phyloP scores from a whole-genome alignment of 2,329 filamentous ascomycete genomes.

The Fusarium udum region DNA sequence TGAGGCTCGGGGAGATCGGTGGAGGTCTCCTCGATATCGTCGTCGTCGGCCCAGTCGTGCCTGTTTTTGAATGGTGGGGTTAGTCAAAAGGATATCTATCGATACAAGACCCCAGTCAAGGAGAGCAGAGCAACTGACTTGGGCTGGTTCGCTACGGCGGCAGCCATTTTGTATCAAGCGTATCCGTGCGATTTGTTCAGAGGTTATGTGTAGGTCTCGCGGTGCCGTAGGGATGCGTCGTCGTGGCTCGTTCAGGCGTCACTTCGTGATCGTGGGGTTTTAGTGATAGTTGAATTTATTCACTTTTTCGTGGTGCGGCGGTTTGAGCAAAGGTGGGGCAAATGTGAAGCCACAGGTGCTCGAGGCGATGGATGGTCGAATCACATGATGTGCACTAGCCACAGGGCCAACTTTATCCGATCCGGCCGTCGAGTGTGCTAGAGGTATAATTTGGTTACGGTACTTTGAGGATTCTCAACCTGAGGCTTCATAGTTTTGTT shows the following conservation, averaged over 20 bases:
- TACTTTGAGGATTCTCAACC: not conserved
- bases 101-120: conserved; percentile 27
- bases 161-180: conserved; percentile 50
- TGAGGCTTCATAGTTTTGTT: not conserved
- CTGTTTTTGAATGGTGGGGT: conserved; percentile 55
- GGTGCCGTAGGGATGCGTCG: conserved; percentile 37
- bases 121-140: conserved; percentile 47
- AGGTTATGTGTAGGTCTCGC: conserved; percentile 14
- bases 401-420: conserved; percentile 31
- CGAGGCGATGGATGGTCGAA: not conserved
- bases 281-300: conserved; percentile 50
- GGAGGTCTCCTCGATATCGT: conserved; percentile 80
- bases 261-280: conserved; percentile 52
- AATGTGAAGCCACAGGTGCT: conserved; percentile 43
- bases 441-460: not conserved
- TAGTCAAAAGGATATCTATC: conserved; percentile 42
- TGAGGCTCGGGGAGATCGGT: conserved; percentile 82
- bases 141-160: conserved; percentile 52
- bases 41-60: conserved; percentile 95
- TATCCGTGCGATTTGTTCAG: conserved; percentile 25
- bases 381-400: conserved; percentile 45
- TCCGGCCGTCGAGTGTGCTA: not conserved
- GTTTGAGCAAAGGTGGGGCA: conserved; percentile 48
- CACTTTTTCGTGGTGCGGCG: conserved; percentile 54
- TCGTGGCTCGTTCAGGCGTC: conserved; percentile 37